These are phyloP conservation scores for Boletus sp. DNA, from an alignment of 768 basidiomycete genomes.

Conservation along the genomic window DNA sequence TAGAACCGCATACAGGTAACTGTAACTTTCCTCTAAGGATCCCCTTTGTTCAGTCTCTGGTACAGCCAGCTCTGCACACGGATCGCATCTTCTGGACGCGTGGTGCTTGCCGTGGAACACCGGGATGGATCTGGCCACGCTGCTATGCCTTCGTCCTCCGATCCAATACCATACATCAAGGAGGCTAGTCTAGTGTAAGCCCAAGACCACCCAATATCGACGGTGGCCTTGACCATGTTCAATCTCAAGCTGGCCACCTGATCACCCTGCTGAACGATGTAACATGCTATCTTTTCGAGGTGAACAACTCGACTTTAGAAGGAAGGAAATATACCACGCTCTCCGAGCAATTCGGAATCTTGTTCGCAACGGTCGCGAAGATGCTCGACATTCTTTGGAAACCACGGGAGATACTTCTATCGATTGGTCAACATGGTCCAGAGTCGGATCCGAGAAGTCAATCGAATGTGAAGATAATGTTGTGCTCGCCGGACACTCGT, in stretches of 20 bases:
- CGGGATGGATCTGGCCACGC: slow-evolving; percentile 74
- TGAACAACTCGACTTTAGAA: slow-evolving; percentile 70
- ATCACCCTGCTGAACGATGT: slow-evolving; percentile 16
- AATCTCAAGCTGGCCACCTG: slow-evolving; percentile 25
- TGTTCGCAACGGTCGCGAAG: slow-evolving; percentile 35
- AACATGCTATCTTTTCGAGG: slow-evolving; percentile 51
- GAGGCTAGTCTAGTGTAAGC: slow-evolving; percentile 57
- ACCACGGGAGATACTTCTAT: slow-evolving; percentile 36
- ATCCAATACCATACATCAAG: slow-evolving; percentile 49
- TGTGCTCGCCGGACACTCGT: slow-evolving; percentile 51
- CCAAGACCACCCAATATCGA: not conserved
- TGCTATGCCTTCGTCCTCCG: slow-evolving; percentile 37
- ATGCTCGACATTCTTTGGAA: slow-evolving; percentile 31
- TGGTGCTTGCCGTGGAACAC: slow-evolving; percentile 83
- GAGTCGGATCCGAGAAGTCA: slow-evolving; percentile 17
- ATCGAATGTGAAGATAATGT: slow-evolving; percentile 37
- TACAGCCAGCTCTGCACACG: slow-evolving; percentile 66
- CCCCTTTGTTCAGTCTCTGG: not conserved
- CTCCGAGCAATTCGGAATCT: slow-evolving; percentile 59
- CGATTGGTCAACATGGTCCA: slow-evolving; percentile 44
- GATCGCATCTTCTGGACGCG: slow-evolving; percentile 73
- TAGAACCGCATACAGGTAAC: slow-evolving; percentile 65
- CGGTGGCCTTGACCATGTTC: not conserved
- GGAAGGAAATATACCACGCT: slow-evolving; percentile 64
- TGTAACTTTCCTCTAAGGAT: not conserved